These are phyloP conservation scores for Talaromyces sp. DNA, from an alignment of 2,329 filamentous ascomycete species.

Conservation along the genomic window DNA sequence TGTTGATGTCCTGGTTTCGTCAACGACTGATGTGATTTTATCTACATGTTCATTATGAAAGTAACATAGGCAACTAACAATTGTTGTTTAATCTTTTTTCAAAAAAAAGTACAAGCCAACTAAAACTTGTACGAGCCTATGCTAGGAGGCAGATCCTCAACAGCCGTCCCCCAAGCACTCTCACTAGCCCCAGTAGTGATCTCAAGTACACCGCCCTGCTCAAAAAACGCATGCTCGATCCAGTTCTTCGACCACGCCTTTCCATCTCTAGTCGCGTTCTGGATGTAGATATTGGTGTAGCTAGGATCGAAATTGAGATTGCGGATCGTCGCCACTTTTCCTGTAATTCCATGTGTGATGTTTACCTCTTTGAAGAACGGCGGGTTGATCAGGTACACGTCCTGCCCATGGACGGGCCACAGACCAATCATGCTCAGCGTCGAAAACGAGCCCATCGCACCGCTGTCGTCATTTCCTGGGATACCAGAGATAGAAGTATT, in stretches of 20 bases:
- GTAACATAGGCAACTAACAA: not conserved
- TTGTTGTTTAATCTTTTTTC: not conserved
- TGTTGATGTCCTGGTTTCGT: not conserved
- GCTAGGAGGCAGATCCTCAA: constrained; percentile 57
- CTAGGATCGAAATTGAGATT: constrained; percentile 54
- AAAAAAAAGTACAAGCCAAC: not conserved
- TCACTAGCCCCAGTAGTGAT: constrained; percentile 54
- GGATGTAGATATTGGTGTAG: constrained; percentile 55
- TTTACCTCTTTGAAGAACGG: constrained; percentile 57
- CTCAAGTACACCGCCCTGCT: constrained; percentile 57
- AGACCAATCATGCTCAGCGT: constrained; percentile 61
- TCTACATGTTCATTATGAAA: not conserved
- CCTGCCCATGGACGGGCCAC: constrained; percentile 59
- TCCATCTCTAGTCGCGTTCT: constrained; percentile 58
- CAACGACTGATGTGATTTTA: not conserved
- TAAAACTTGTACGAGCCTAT: constrained; percentile 16
- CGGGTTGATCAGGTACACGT: constrained; percentile 61
- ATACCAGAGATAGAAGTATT: constrained; percentile 50
- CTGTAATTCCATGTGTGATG: constrained; percentile 50
- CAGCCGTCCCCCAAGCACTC: constrained; percentile 59
- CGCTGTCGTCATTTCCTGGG: constrained; percentile 61
- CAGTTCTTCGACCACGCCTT: constrained; percentile 56
- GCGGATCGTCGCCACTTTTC: constrained; percentile 51
- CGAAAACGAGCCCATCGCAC: constrained; percentile 60
- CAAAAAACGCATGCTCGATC: constrained; percentile 61